Percentiles rank a stretch among this genome's conserved stretches.
Conservation (phyloP, 2,329 filamentous ascomycete species). For the Trichoderma citrinoviride region DNA sequence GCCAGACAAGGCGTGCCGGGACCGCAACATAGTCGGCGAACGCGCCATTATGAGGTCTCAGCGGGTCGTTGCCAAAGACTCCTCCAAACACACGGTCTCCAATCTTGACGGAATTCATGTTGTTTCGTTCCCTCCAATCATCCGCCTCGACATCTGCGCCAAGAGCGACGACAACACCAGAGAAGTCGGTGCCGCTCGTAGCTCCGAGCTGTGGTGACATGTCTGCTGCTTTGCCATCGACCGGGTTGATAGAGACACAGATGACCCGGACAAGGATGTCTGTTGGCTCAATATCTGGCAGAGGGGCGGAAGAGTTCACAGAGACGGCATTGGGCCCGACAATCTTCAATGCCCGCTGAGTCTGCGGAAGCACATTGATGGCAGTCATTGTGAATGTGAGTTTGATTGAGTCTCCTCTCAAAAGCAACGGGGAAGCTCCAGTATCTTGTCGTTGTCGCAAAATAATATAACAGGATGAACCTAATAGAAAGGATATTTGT, state of each 20-base stretch:
- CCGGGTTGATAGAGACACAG: slow-evolving; percentile 38
- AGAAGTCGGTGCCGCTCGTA: slow-evolving; percentile 36
- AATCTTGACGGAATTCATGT: slow-evolving; percentile 14
- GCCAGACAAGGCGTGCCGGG: slow-evolving; percentile 25
- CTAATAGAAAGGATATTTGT: no score
- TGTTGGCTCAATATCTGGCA: background rate
- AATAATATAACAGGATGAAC: no score
- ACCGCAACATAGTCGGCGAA: slow-evolving; percentile 33
- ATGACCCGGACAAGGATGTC: slow-evolving; percentile 27
- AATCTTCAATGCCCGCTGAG: background rate
- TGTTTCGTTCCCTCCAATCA: background rate
- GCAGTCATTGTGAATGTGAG: background rate
- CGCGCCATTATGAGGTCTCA: slow-evolving; percentile 28
- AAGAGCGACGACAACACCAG: slow-evolving; percentile 33
- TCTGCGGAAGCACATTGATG: background rate
- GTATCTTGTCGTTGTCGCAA: no score
- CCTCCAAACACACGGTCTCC: slow-evolving; percentile 32
- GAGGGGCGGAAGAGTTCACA: background rate
- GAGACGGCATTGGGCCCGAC: background rate
- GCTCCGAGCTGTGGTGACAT: slow-evolving; percentile 28
- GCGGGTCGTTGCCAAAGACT: slow-evolving; percentile 27
- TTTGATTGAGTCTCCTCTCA: no score
- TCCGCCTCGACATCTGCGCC: slow-evolving; percentile 21
- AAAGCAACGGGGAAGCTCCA: no score
- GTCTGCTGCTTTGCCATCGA: slow-evolving; percentile 36